Conservation (phyloP, 257 asterid species). For the Nicotiana otophora region DNA sequence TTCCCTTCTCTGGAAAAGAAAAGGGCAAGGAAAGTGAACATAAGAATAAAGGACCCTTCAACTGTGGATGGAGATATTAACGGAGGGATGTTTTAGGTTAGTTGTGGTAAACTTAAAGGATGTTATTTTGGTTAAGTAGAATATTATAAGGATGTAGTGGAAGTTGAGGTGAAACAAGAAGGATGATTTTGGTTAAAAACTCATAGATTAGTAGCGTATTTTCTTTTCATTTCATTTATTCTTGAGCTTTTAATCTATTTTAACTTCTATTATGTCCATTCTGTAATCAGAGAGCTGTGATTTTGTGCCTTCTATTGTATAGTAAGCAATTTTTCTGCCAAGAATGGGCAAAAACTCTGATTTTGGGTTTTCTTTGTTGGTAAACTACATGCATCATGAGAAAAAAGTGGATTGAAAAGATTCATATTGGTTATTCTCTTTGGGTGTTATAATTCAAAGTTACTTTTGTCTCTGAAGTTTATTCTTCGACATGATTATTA, state of each 20-base stretch:
- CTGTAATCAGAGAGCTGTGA: not conserved
- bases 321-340: constrained; percentile 6
- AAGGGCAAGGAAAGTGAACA: no score
- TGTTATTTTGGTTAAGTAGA: no score
- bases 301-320: not conserved
- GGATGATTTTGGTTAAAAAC: not conserved
- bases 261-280: not conserved
- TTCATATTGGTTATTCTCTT: not conserved
- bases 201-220: not conserved
- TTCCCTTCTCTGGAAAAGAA: no score
- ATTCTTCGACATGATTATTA: not conserved
- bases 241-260: not conserved
- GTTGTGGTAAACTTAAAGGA: no score
- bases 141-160: no score
- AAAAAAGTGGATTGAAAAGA: not conserved
- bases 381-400: not conserved
- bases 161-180: not conserved
- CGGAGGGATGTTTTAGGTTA: no score
- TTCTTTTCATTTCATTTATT: not conserved
- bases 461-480: not conserved
- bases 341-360: not conserved
- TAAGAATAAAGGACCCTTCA: no score
- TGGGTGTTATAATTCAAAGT: not conserved
- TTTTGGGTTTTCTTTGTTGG: not conserved
- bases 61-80: no score